A percentile compares a stretch with the other conserved stretches of the same genome.
phyloP scores from a whole-genome alignment of 495 filamentous ascomycete species.

The Aspergillus coremiiformis region DNA sequence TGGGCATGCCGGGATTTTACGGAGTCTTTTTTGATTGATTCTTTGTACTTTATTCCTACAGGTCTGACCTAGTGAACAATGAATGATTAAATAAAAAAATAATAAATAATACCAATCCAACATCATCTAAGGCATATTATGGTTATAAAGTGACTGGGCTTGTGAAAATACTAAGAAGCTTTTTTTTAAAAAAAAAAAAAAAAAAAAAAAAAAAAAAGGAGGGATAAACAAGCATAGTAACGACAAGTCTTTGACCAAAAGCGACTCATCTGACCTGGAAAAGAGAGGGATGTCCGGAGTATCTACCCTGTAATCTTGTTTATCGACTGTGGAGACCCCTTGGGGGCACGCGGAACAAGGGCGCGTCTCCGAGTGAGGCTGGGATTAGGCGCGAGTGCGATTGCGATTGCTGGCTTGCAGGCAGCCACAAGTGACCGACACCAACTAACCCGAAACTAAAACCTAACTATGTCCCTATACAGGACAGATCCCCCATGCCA shows the following conservation, averaged over 20 bases:
- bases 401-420: slow-evolving; percentile 14
- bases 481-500: slow-evolving; percentile 8
- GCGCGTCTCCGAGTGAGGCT: slow-evolving; percentile 26
- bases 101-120: background rate
- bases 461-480: background rate
- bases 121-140: background rate
- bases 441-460: background rate
- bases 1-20: slow-evolving; percentile 12
- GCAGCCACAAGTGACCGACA: slow-evolving; percentile 11
- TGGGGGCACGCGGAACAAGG: slow-evolving; percentile 16
- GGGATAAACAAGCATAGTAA: background rate
- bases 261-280: slow-evolving; percentile 5
- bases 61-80: background rate
- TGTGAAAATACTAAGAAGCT: background rate
- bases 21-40: background rate
- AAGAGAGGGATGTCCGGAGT: background rate
- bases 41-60: background rate
- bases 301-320: background rate
- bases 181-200: too few relatives aligned
- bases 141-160: background rate
- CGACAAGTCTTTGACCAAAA: background rate
- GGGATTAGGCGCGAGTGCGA: slow-evolving; percentile 14
- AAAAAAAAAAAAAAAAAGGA: background rate
- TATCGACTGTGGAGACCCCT: background rate
- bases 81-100: background rate